Base-by-base conservation (phyloP, 768 basidiomycete species). In the Naematelia aurantialba region DNA sequence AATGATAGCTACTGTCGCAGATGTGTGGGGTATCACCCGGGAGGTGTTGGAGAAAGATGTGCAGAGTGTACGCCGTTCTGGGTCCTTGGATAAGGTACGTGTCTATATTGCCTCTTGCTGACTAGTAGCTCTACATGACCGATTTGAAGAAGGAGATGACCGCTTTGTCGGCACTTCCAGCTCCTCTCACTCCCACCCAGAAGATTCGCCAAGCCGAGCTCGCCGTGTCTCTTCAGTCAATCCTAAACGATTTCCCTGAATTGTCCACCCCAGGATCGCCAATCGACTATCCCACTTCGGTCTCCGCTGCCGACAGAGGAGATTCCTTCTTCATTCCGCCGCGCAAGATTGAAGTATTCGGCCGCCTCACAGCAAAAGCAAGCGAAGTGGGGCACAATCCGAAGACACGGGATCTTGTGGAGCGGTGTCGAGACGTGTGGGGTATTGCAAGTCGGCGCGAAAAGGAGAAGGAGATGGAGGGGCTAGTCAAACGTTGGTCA, bases 401-500 rank as follows among this genome's bases (percentile, higher is more conserved):
- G 19, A 56, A 49, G 24, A 55, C 69, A 0, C 27, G 62, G 10
- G 69, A 70, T 22, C 56, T 77, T 21, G 48, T 74, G 4, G 70
- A 72, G 5, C 48, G 60, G 29, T 75, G 74, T 49, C 58, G 69
- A 11, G 67, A 69, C 13, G 56, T 77, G 3, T 77, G 76, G 76
- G 68, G 63, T 2, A 66, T 77, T 10, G 52, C 61, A 12, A 56
- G 59, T 25, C 51, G 65, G 39, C 45, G 59, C 2, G 65, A 70
- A 25, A 57, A 65, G 47, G 69, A 75, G 61, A 61, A 60, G 39
- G 72, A 74, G 57, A 45, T 77, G 30, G 72, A 69, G 31, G 63
- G 46, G 2, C 21, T 69, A 1, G 34, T 71, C 13, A n/a, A 55
- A 8, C 53, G 64, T n/a, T 77, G 74, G 74, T 52, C 56, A 4